Percentiles rank a stretch among this genome's conserved stretches.
Conservation (phyloP, 106 monocot species). For the Acorus gramineus region DNA sequence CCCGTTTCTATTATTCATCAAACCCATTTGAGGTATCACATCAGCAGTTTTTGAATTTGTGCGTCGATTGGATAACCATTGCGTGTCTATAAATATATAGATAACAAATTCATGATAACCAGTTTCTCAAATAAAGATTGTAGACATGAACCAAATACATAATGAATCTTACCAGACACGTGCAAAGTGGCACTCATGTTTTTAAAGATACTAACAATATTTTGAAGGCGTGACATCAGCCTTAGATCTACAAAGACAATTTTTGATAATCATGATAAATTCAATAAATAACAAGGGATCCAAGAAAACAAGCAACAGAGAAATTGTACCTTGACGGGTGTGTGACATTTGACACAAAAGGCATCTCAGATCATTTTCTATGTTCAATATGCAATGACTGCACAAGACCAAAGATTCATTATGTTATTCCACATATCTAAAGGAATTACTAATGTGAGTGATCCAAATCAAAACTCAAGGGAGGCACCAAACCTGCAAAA, state of each 20-base stretch:
- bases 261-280: background rate
- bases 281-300: background rate
- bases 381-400: constrained; percentile 46
- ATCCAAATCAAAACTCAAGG: background rate
- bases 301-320: too few species aligned
- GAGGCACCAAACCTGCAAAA: constrained; percentile 43
- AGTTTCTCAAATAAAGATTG: background rate
- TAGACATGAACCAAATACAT: background rate
- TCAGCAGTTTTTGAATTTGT: too few species aligned
- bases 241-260: constrained; percentile 48
- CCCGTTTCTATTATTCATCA: too few species aligned
- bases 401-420: constrained; percentile 1
- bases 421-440: background rate
- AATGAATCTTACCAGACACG: constrained; percentile 23
- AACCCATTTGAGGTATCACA: too few species aligned
- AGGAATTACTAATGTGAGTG: background rate
- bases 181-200: constrained; percentile 50
- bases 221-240: constrained; percentile 41
- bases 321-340: constrained; percentile 47
- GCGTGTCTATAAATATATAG: background rate
- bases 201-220: constrained; percentile 53
- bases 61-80: too few species aligned
- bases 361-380: constrained; percentile 22
- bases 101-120: background rate
- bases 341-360: constrained; percentile 37